Base-by-base conservation (phyloP, 2,329 filamentous ascomycete genomes). In the Diaporthe eres region DNA sequence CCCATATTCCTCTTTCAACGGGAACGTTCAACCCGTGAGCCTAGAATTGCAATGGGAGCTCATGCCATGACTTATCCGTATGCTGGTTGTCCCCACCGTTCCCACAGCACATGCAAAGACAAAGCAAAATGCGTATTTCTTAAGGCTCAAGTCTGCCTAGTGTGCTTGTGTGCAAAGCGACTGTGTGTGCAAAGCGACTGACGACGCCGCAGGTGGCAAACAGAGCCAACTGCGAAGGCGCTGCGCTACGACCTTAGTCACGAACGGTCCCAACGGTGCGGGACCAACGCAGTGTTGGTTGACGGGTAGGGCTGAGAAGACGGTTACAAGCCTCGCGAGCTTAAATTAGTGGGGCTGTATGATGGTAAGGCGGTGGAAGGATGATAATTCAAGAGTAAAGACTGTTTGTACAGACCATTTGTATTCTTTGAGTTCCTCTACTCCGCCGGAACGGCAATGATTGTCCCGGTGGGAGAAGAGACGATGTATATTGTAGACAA, bases 281-380 rank as follows among this genome's bases (percentile, higher is more conserved):
- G 57, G 28, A 72, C 71, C 13, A 53, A 49, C 55, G 44, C 57
- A 1, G 44, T 72, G 71, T 72, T 63, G 71, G 57, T n/a, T 25
- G 19, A 49, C 68, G 51, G 53, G 53, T 58, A 71, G 55, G 51
- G 51, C 51, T 55, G 28, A 34, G n/a, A 47, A n/a, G 6, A 31
- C 19, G 47, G 34, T 39, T 39, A 51, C 34, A 22, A 22, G 34
- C 31, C 10, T 55, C 10, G 19, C 39, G 44, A 37, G 58, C 58
- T 73, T 73, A 55, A 25, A 39, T 53, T 68, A 9, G n/a, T 53
- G 65, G 47, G 12, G 2, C 19, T 13, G 34, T 37, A 7, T 12
- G 34, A 42, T 4, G 15, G 22, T 22, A 15, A 42, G 34, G 57
- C 34, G 1, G 60, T 1, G 3, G 5, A 12, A 4, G n/a, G 28